Evolutionary conservation across 1,139 yeast genomes (phyloP).

Genomic region (Hyphopichia pseudoburtonii): DNA sequence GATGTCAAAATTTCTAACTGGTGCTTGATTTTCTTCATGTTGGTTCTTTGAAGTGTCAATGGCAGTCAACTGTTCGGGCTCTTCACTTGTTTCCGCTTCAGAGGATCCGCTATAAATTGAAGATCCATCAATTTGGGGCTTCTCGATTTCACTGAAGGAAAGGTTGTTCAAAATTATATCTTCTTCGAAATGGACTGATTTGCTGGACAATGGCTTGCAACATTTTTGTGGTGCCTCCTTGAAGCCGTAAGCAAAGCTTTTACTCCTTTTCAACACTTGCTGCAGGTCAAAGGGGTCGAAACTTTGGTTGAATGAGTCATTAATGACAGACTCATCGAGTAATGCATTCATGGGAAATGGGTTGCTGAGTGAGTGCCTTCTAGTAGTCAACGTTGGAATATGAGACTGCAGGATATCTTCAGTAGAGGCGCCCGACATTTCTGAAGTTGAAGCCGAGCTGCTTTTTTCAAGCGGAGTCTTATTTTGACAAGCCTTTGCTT

Average conservation of each 20-base stretch:
- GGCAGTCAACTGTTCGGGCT: no score
- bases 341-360: conserved; percentile 3
- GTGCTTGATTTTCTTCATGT: no score
- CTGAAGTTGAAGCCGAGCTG: conserved; percentile 3
- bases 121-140: no score
- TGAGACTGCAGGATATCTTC: background rate
- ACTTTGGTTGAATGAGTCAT: conserved; percentile 1
- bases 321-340: background rate
- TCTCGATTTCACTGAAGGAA: no score
- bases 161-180: background rate
- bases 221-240: background rate
- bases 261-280: background rate
- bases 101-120: no score
- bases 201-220: background rate
- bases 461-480: no score
- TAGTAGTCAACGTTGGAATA: background rate
- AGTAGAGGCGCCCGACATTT: background rate
- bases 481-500: no score
- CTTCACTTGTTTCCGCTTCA: no score
- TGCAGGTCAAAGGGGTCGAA: conserved; percentile 2
- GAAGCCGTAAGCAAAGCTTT: background rate
- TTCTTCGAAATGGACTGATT: conserved; percentile 1
- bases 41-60: no score
- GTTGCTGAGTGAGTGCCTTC: conserved; percentile 3
- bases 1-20: no score